phyloP scores from a whole-genome alignment of 202 grass and related monocot genomes.

The Setaria italica region DNA sequence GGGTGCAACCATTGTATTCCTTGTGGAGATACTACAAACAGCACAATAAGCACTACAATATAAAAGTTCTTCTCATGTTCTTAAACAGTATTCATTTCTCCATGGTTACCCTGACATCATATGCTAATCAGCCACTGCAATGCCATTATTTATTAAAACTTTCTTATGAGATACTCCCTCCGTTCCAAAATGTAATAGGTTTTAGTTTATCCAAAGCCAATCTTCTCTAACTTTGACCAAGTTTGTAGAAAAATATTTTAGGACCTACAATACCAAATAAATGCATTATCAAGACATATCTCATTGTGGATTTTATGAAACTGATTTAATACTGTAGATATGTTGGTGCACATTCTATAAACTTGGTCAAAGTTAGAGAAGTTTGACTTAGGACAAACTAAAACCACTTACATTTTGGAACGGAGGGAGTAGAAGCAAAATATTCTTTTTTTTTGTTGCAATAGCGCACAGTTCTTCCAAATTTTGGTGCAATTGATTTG shows the following conservation, averaged over 20 bases:
- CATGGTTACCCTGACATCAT: neutral
- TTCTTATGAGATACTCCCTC: neutral
- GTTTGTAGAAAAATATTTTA: neutral
- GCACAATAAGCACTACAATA: neutral
- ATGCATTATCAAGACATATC: neutral
- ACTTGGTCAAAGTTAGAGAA: neutral
- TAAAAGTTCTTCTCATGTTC: neutral
- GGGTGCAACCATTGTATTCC: neutral
- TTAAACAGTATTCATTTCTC: slow-evolving; percentile 3
- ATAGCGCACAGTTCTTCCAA: neutral
- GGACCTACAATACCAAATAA: neutral
- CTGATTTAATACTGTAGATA: neutral
- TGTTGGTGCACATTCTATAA: neutral
- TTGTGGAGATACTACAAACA: neutral
- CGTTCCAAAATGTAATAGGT: neutral
- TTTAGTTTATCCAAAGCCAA: neutral
- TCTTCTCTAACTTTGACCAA: neutral
- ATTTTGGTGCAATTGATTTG: neutral
- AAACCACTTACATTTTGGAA: neutral
- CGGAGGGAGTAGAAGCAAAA: neutral
- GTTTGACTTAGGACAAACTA: neutral
- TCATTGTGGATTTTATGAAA: neutral
- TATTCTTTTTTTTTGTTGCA: neutral
- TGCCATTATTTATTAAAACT: neutral
- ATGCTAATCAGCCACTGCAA: neutral